Evolutionary conservation across 176 grass and related monocot species (phyloP).

Genomic region (Olyra latifolia): DNA sequence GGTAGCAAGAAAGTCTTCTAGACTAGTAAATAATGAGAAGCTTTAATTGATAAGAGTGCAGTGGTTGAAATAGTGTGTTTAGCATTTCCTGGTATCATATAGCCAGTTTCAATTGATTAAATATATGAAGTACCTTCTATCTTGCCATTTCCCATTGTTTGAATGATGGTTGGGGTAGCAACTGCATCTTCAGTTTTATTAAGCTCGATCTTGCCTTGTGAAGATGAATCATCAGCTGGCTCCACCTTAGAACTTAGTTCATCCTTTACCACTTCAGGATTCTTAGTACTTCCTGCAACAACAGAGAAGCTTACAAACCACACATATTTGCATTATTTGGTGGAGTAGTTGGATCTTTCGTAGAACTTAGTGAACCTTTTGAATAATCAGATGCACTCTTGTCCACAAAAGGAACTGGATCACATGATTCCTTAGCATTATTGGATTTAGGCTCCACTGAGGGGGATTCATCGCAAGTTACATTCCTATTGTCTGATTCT

Average conservation of each 20-base stretch:
- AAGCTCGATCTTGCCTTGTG: constrained; percentile 27
- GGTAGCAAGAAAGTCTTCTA: not conserved
- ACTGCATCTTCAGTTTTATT: constrained; percentile 42
- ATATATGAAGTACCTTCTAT: constrained; percentile 49
- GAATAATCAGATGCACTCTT: constrained; percentile 28
- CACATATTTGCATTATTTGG: constrained; percentile 36
- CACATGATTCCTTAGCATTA: constrained; percentile 37
- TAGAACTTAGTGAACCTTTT: constrained; percentile 40
- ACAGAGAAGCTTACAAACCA: constrained; percentile 30
- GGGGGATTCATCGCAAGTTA: constrained; percentile 23
- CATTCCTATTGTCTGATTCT: constrained; percentile 44
- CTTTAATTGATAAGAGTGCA: constrained; percentile 1
- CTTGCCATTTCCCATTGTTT: constrained; percentile 50
- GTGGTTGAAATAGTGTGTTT: constrained; percentile 1
- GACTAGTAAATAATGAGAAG: constrained; percentile 20
- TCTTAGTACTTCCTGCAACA: constrained; percentile 35
- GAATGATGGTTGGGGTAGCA: constrained; percentile 17
- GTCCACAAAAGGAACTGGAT: constrained; percentile 33
- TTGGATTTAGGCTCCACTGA: constrained; percentile 18
- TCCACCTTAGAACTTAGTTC: constrained; percentile 42
- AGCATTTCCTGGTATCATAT: constrained; percentile 16
- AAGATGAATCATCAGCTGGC: constrained; percentile 37
- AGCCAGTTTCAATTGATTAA: constrained; percentile 22
- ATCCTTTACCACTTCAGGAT: constrained; percentile 33
- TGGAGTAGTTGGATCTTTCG: constrained; percentile 12